phyloP scores from a whole-genome alignment of 768 basidiomycete genomes.

The Lactarius deliciosus region DNA sequence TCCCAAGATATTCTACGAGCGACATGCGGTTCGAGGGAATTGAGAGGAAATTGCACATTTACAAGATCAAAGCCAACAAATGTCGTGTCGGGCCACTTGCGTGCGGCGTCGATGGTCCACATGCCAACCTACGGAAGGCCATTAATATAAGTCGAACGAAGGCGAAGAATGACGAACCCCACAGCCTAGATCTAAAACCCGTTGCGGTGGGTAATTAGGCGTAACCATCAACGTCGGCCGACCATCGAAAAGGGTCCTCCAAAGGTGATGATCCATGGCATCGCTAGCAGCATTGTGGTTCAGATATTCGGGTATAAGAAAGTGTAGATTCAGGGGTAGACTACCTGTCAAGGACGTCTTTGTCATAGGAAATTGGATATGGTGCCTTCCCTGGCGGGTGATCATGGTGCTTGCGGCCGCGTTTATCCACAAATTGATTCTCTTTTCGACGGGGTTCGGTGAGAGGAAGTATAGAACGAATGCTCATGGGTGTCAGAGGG shows the following conservation, averaged over 20 bases:
- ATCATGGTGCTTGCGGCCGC: constrained; percentile 65
- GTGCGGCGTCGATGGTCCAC: constrained; percentile 31
- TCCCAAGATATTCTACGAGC: constrained; percentile 65
- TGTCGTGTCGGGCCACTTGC: constrained; percentile 28
- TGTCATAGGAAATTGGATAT: constrained; percentile 74
- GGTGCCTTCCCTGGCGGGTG: constrained; percentile 76
- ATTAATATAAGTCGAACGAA: background rate
- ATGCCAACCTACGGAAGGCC: constrained; percentile 20
- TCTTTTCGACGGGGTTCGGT: constrained; percentile 43
- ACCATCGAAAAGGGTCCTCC: constrained; percentile 23
- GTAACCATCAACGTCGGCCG: constrained; percentile 26
- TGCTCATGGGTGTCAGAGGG: constrained; percentile 14
- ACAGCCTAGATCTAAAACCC: constrained; percentile 29
- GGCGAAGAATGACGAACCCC: constrained; percentile 22
- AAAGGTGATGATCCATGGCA: constrained; percentile 30
- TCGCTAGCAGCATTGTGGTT: constrained; percentile 25
- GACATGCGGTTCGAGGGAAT: constrained; percentile 49
- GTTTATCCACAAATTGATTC: constrained; percentile 54
- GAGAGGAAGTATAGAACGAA: constrained; percentile 12
- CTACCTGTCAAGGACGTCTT: constrained; percentile 64
- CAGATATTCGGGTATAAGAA: background rate
- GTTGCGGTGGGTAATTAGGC: constrained; percentile 23
- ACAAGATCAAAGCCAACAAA: constrained; percentile 75
- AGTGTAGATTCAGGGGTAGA: background rate
- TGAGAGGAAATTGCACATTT: constrained; percentile 64